phyloP scores from a whole-genome alignment of 192 early-diverging fungal genomes.

The Ramicandelaber brevisporus region DNA sequence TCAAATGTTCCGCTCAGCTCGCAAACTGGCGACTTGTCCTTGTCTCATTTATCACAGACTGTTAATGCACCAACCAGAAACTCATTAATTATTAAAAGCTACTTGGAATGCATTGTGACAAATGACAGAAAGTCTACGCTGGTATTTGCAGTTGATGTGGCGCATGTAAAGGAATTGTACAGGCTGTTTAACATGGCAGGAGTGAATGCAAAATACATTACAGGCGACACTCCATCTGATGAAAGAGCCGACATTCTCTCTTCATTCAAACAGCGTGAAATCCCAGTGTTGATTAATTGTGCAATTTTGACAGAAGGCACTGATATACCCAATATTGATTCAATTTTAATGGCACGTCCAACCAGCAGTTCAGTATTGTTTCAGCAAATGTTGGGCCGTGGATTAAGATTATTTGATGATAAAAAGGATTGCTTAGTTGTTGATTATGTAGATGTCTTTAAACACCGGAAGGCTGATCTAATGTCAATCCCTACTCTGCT shows the following conservation, averaged over 20 bases:
- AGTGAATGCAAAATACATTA: conserved; percentile 14
- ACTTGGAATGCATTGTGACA: conserved; percentile 24
- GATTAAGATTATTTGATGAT: conserved; percentile 31
- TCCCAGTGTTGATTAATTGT: conserved; percentile 76
- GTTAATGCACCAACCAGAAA: conserved; percentile 34
- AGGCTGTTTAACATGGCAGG: conserved; percentile 20
- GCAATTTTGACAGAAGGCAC: conserved; percentile 60
- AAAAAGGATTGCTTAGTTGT: conserved; percentile 61
- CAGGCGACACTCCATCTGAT: conserved; percentile 21
- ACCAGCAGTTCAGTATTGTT: conserved; percentile 64
- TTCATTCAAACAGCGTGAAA: conserved; percentile 24
- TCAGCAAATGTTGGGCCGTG: conserved; percentile 91
- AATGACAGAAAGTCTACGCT: conserved; percentile 24
- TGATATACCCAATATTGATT: conserved; percentile 78
- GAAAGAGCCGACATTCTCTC: conserved; percentile 28
- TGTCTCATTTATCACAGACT: conserved; percentile 19
- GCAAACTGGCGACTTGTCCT: conserved; percentile 35
- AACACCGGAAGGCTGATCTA: conserved; percentile 11
- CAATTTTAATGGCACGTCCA: conserved; percentile 62
- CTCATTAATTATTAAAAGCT: conserved; percentile 32
- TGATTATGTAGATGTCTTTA: conserved; percentile 65
- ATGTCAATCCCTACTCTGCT: conserved; percentile 55
- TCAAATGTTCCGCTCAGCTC: conserved; percentile 16
- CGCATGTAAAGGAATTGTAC: conserved; percentile 34
- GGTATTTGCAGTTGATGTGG: conserved; percentile 71